A percentile compares a stretch with the other conserved stretches of the same genome.
Evolutionary conservation across 2,329 filamentous ascomycete genomes (phyloP).

Genomic region (Ilyonectria robusta): DNA sequence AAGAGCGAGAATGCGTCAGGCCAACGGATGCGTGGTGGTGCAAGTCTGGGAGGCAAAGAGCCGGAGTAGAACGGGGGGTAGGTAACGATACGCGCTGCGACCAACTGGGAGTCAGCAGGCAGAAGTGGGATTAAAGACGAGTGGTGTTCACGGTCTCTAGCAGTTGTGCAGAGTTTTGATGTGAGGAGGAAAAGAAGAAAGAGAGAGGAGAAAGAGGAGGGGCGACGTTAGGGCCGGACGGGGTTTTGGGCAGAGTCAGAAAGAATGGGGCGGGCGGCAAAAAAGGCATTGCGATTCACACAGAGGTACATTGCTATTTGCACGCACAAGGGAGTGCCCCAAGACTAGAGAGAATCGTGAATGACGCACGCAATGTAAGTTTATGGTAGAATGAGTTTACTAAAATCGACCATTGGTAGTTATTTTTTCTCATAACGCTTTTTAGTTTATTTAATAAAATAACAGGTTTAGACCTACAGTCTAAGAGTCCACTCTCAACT

Average conservation of each 20-base stretch:
- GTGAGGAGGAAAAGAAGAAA: constrained; percentile 33
- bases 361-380: too few relatives aligned
- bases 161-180: constrained; percentile 45
- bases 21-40: constrained; percentile 13
- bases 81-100: constrained; percentile 46
- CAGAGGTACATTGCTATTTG: too few relatives aligned
- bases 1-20: constrained; percentile 15
- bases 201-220: constrained; percentile 38
- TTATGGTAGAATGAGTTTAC: too few relatives aligned
- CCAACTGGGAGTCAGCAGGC: constrained; percentile 46
- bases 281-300: not conserved
- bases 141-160: constrained; percentile 41
- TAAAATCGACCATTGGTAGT: too few relatives aligned
- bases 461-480: too few relatives aligned
- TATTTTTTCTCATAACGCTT: too few relatives aligned
- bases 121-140: constrained; percentile 33
- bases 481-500: too few relatives aligned
- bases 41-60: constrained; percentile 19
- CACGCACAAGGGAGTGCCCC: too few relatives aligned
- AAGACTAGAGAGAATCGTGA: too few relatives aligned
- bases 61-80: constrained; percentile 24
- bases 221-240: constrained; percentile 48
- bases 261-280: constrained; percentile 46
- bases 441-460: too few relatives aligned
- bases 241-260: constrained; percentile 38